Evolutionary conservation across 805 yeast genomes (phyloP).

Genomic region (Yarrowia sp.): DNA sequence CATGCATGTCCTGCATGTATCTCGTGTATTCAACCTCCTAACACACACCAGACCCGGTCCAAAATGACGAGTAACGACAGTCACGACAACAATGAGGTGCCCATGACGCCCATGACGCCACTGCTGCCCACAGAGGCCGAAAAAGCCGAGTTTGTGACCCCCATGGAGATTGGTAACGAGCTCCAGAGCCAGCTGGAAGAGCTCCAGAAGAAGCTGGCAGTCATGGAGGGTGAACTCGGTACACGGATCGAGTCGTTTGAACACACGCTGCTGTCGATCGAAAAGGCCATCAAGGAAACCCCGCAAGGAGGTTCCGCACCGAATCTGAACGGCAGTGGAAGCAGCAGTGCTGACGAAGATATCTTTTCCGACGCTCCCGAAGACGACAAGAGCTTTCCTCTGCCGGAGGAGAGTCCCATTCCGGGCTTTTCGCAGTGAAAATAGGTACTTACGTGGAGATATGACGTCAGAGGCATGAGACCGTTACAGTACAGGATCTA

Average conservation of each 20-base stretch:
- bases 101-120: constrained; percentile 7
- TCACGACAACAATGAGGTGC: background rate
- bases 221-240: constrained; percentile 11
- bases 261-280: background rate
- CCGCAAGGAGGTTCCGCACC: background rate
- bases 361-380: constrained; percentile 9
- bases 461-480: too few species aligned
- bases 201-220: constrained; percentile 12
- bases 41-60: background rate
- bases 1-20: background rate
- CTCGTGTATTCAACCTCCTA: background rate
- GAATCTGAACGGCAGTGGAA: background rate
- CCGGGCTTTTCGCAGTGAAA: background rate
- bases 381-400: background rate
- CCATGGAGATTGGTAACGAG: constrained; percentile 16
- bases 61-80: background rate
- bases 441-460: too few species aligned
- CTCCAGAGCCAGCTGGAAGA: constrained; percentile 16
- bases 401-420: background rate
- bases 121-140: constrained; percentile 18
- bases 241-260: constrained; percentile 18
- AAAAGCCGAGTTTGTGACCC: constrained; percentile 19
- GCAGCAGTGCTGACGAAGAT: background rate
- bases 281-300: constrained; percentile 9
- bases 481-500: too few species aligned